phyloP scores from a whole-genome alignment of 768 basidiomycete species.

The Mycena filopes region DNA sequence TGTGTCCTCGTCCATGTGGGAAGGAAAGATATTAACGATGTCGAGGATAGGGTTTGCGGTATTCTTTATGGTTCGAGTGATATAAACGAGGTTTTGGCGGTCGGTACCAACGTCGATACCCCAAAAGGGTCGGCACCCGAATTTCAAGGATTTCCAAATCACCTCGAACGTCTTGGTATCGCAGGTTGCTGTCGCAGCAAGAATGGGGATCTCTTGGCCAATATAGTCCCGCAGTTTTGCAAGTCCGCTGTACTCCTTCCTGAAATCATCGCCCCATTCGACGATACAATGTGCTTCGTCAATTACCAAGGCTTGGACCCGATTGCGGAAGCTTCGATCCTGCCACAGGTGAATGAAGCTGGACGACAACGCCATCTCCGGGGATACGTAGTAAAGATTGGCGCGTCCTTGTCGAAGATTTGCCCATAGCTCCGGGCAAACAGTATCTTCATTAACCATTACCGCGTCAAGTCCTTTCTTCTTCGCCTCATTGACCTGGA shows the following conservation, averaged over 20 bases:
- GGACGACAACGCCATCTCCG: slow-evolving; percentile 8
- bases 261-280: slow-evolving; percentile 10
- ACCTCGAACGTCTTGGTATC: no score
- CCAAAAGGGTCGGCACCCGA: no score
- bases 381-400: slow-evolving; percentile 13
- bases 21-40: slow-evolving; percentile 34
- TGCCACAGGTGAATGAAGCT: slow-evolving; percentile 10
- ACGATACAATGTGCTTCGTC: slow-evolving; percentile 14
- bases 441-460: slow-evolving; percentile 30
- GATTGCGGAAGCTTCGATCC: no score
- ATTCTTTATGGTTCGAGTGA: slow-evolving; percentile 16
- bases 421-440: slow-evolving; percentile 2
- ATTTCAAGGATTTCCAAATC: no score
- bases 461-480: slow-evolving; percentile 25
- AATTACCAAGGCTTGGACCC: slow-evolving; percentile 6
- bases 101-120: no score
- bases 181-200: no score
- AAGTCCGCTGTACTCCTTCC: slow-evolving; percentile 14
- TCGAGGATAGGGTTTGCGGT: slow-evolving; percentile 29
- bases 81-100: slow-evolving; percentile 31
- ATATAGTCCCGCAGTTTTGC: slow-evolving; percentile 3
- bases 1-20: slow-evolving; percentile 20
- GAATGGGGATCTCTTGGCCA: no score
- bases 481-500: no score
- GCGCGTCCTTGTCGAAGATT: no score